Conservation (phyloP, 2,329 filamentous ascomycete genomes). For the Dryadomyces quercus-mongolicae region DNA sequence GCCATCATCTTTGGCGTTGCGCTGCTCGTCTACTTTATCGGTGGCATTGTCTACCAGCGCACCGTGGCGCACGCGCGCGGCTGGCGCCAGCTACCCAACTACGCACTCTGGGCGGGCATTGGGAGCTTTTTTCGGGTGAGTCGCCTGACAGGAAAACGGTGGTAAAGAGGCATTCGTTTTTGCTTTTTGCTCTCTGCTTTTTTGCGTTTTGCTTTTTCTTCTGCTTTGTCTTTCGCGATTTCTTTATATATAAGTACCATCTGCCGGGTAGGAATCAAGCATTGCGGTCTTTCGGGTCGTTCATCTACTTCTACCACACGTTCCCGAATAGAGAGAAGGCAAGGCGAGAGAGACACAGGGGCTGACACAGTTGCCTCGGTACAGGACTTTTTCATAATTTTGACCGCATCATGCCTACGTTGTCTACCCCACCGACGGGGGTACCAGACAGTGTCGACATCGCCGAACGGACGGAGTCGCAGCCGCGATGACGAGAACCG, state of each 20-base stretch:
- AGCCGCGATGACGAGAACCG: slow-evolving; percentile 76
- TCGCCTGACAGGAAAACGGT: neutral
- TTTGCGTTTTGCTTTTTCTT: neutral
- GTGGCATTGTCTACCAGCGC: slow-evolving; percentile 90
- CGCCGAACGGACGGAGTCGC: slow-evolving; percentile 34
- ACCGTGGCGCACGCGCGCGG: slow-evolving; percentile 89
- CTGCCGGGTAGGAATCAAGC: too few species aligned
- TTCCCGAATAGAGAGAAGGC: too few species aligned
- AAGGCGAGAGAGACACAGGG: neutral
- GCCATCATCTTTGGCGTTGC: slow-evolving; percentile 70
- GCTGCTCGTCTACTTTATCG: slow-evolving; percentile 77
- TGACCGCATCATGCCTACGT: slow-evolving; percentile 56
- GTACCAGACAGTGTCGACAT: slow-evolving; percentile 51
- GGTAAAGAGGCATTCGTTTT: neutral
- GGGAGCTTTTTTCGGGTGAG: slow-evolving; percentile 73
- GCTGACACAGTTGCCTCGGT: neutral
- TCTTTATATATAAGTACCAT: too few species aligned
- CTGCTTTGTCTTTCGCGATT: too few species aligned
- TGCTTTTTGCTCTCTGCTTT: neutral
- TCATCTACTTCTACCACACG: too few species aligned
- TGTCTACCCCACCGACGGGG: slow-evolving; percentile 53
- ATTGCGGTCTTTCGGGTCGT: too few species aligned
- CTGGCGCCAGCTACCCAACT: slow-evolving; percentile 93
- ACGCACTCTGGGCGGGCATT: slow-evolving; percentile 81
- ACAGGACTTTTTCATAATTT: slow-evolving; percentile 54